Evolutionary conservation across 2,329 filamentous ascomycete species (phyloP).

Genomic region (Hypomyces rosellus): DNA sequence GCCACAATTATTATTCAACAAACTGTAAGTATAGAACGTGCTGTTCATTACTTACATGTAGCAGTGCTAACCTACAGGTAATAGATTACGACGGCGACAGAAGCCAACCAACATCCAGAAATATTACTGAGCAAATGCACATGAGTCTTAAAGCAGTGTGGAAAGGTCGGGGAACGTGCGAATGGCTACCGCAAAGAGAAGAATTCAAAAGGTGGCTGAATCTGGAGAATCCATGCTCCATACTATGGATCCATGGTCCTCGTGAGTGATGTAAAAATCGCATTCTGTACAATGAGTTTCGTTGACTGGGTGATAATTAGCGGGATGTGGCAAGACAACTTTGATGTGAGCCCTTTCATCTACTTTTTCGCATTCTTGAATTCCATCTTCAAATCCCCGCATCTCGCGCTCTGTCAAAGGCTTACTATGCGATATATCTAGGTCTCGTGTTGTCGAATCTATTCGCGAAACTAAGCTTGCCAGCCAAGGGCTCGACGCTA

Average conservation of each 20-base stretch:
- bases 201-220: background rate
- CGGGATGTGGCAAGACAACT: background rate
- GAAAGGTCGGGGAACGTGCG: background rate
- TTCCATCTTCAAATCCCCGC: background rate
- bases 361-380: too few relatives aligned
- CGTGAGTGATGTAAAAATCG: background rate
- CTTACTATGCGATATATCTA: background rate
- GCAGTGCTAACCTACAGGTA: too few relatives aligned
- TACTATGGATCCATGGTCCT: background rate
- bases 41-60: too few relatives aligned
- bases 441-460: background rate
- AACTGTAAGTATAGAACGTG: too few relatives aligned
- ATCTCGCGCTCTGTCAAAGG: background rate
- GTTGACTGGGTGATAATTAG: background rate
- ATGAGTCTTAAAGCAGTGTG: background rate
- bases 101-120: background rate
- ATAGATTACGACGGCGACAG: too few relatives aligned
- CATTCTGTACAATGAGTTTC: background rate
- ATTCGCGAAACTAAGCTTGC: background rate
- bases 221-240: background rate
- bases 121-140: background rate
- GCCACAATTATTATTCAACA: too few relatives aligned
- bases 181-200: background rate
- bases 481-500: background rate
- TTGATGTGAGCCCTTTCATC: background rate